Base-by-base conservation (phyloP, 495 filamentous ascomycete genomes). In the Podospora comata region DNA sequence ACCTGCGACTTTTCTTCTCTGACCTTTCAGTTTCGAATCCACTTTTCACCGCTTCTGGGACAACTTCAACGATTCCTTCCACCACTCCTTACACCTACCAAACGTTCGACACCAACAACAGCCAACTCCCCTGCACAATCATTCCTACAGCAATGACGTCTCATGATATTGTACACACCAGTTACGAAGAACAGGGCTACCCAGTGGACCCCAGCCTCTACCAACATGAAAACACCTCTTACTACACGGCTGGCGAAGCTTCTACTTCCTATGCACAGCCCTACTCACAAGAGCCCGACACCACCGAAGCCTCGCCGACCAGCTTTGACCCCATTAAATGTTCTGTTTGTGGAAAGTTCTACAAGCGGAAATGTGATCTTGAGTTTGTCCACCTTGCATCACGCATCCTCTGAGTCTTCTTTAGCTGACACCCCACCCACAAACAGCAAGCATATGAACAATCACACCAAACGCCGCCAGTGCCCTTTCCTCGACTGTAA, bases 381-480 rank as follows among this genome's bases (percentile, higher is more conserved):
- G 64, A 67, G 68, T 69, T 44, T 5, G 68, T 55, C 4, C 56
- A 7, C 20, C 30, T 0, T 34, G 16, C 23, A 23, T 57, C 27
- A 20, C 28, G 0, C 39, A 48, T 48, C 39, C 4, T 18, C 1
- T 23, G 13, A 11, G 9, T 5, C 39, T 48, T 48, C 15, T 11
- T 18, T 16, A 13, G 15, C 39, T 48, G 13, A 48, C 39, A 48
- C 7, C 3, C 39, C 5, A 48, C 39, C 13, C 15, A 3, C 13
- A 11, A 39, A 48, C 39, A 74, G 73, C 0, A 75, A 73, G 39
- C 73, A 75, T 54, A 19, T 60, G 4, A 60, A 73, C 16, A 75
- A 71, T 11, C 73, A 75, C 63, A 23, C 0, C 0, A 64, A 60
- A 19, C 71, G 92, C 13, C 62, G 27, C 0, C 0, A 30, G 3